Base-by-base conservation (phyloP, 2,329 filamentous ascomycete species). In the Ascocoryne sarcoides region DNA sequence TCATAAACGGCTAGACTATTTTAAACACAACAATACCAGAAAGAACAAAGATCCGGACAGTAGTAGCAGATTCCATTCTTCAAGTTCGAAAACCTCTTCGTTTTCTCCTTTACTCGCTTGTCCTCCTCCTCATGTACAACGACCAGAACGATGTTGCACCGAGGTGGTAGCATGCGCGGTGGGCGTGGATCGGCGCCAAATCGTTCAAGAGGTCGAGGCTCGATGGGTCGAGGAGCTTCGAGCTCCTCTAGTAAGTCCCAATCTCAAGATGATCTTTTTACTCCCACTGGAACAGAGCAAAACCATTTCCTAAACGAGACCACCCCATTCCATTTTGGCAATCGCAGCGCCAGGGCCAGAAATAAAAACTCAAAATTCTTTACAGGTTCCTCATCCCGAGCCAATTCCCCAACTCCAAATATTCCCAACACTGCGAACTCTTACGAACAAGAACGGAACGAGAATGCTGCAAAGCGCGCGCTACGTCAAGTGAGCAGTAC, bases 401-500 rank as follows among this genome's bases (percentile, higher is more conserved):
- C 23, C 23, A 26, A 26, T 26, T 26, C 23, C 12, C n/a, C n/a
- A n/a, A n/a, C n/a, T n/a, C n/a, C n/a, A n/a, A n/a, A n/a, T n/a
- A n/a, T n/a, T n/a, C 33, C 45, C 14, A 45, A 41, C 38, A 16
- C 43, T 12, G 21, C 49, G 15, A 50, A 55, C 38, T 34, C 47
- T 19, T 60, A 58, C 49, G 54, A 58, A 37, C 32, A 45, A 42
- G 57, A 57, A 23, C 51, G 56, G 45, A 45, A 50, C 33, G 51
- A 58, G 44, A 60, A 60, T 55, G 57, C 56, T 26, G 51, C 58
- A 17, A 59, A 57, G 42, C 50, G 58, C 28, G 44, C 49, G 32
- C 51, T 55, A 31, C 18, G 35, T 17, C 12, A 34, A 10, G 43
- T 51, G 34, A 51, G 43, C 23, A 46, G 43, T 18, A 43, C 42